phyloP scores from a whole-genome alignment of 1,284 basidiomycete species.

The Ganoderma leucocontextum region DNA sequence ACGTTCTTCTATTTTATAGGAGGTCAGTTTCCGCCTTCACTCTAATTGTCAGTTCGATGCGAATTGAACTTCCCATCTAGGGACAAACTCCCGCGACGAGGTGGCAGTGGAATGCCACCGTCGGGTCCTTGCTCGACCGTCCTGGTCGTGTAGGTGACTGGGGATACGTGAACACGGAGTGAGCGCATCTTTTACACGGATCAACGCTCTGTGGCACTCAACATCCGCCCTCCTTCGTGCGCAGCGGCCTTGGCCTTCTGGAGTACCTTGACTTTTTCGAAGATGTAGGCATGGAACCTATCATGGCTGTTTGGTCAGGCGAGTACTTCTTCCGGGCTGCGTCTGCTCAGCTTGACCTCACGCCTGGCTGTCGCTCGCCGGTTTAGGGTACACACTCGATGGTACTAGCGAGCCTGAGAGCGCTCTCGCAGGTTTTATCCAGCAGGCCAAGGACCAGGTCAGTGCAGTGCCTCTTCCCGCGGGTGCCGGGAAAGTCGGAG shows the following conservation, averaged over 20 bases:
- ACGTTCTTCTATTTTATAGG: constrained; percentile 37
- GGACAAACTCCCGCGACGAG: constrained; percentile 61
- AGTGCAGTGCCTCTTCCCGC: constrained; percentile 27
- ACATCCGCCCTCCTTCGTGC: constrained; percentile 25
- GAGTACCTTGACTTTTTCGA: constrained; percentile 76
- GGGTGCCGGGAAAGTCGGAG: constrained; percentile 18
- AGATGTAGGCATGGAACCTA: constrained; percentile 68
- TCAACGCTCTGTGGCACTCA: constrained; percentile 12
- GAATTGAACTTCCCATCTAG: constrained; percentile 38
- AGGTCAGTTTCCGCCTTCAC: constrained; percentile 40
- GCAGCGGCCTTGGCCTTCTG: constrained; percentile 67
- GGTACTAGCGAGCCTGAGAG: constrained; percentile 60
- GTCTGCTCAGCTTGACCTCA: constrained; percentile 2
- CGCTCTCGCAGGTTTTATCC: constrained; percentile 66
- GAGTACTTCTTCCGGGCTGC: constrained; percentile 22
- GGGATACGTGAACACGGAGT: constrained; percentile 76
- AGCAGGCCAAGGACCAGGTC: constrained; percentile 73
- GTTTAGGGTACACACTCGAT: constrained; percentile 61
- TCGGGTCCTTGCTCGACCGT: constrained; percentile 56
- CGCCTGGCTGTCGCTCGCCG: neutral
- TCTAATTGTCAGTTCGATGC: constrained; percentile 6
- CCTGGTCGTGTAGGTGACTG: constrained; percentile 69
- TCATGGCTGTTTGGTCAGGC: constrained; percentile 78
- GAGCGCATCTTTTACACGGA: constrained; percentile 31
- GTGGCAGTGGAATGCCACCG: constrained; percentile 76